Base-by-base conservation (phyloP, 2,329 filamentous ascomycete species). In the Fusarium pseudocircinatum region DNA sequence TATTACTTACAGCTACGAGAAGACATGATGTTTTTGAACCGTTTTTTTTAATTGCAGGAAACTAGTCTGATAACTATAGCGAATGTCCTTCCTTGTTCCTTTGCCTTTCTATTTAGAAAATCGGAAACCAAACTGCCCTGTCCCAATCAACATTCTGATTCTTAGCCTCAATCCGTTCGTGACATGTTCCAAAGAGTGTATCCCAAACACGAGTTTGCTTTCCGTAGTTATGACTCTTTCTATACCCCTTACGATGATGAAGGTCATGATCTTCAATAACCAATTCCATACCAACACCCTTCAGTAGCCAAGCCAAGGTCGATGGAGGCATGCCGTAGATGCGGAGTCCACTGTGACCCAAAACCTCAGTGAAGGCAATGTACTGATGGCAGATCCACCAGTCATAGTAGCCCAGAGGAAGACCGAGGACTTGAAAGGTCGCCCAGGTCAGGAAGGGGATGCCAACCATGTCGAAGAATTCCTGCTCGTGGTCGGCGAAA, bases 311-410 rank as follows among this genome's bases (percentile, higher is more conserved):
- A 14, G 44, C 47, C 39, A 72, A 18, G 3, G 69, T 72, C 0
- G 69, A 72, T 10, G 63, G 63, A 1, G 69, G 69, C 63, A 68
- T 72, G 12, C 58, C 67, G 10, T 67, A 72, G 1, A 72, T 34
- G 0, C 69, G 60, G 1, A 72, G 69, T 47, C 69, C 69, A 36
- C 67, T 72, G 26, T 72, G 69, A 1, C 69, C 69, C 0, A 72
- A 36, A 7, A 72, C 67, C 16, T 72, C 69, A 12, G 69, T 72
- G n/a, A 72, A 72, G 22, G 63, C 54, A 0, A 72, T 64, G n/a
- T 72, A 72, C 40, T 72, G 69, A 32, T 72, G 69, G 30, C 69
- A 72, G 10, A 72, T 63, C 69, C 69, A 72, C 69, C 69, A 72
- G 1, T 72, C 69, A 6, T 72, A 72, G 9, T 58, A 72, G 32